A percentile compares a stretch with the other conserved stretches of the same genome.
Evolutionary conservation across 768 basidiomycete genomes (phyloP).

Genomic region (Termitomyces bulborhizus): DNA sequence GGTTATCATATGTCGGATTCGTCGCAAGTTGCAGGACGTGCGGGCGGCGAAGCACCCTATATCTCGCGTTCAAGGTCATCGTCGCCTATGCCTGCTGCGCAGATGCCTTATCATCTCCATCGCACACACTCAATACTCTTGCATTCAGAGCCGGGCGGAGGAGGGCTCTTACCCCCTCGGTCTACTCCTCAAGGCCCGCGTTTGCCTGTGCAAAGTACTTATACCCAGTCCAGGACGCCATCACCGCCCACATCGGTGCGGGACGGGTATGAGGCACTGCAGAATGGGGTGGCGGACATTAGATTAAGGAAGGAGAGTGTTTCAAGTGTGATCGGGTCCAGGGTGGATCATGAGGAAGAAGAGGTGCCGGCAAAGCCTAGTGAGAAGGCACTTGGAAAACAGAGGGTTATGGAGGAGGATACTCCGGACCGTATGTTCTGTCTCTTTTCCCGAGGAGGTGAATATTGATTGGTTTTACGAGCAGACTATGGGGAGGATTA

Average conservation of each 20-base stretch:
- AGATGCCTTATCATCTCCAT: constrained; percentile 15
- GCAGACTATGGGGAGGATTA: constrained; percentile 46
- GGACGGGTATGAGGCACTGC: constrained; percentile 12
- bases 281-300: constrained; percentile 14
- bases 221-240: constrained; percentile 53
- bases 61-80: constrained; percentile 31
- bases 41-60: constrained; percentile 33
- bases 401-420: constrained; percentile 52
- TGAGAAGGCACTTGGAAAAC: constrained; percentile 86
- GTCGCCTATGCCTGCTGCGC: constrained; percentile 27
- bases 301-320: constrained; percentile 10
- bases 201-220: constrained; percentile 37
- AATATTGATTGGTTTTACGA: background rate
- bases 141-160: constrained; percentile 9
- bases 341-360: constrained; percentile 16
- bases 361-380: constrained; percentile 59
- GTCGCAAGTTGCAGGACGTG: constrained; percentile 5
- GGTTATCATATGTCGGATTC: constrained; percentile 25
- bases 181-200: constrained; percentile 70
- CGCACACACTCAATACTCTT: constrained; percentile 21
- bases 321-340: background rate
- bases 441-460: background rate
- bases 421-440: constrained; percentile 38
- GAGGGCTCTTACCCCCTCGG: constrained; percentile 55
- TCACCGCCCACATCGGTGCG: constrained; percentile 51